These are phyloP conservation scores for Fusarium sp. DNA, from an alignment of 2,329 filamentous ascomycete genomes.

Conservation along the genomic window DNA sequence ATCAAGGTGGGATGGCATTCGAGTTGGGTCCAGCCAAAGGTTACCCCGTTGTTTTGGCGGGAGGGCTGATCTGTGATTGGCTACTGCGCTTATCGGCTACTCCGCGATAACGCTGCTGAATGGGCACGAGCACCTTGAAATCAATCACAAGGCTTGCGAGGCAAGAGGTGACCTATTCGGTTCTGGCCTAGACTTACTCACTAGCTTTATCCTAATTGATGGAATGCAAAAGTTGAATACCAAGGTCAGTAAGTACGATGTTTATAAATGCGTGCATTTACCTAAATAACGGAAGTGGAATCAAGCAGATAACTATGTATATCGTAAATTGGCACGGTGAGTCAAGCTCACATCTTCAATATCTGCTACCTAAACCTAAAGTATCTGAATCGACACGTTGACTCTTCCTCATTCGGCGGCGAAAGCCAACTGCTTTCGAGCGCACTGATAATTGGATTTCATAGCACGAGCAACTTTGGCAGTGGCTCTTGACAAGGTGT, in stretches of 20 bases:
- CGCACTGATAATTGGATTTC: background rate
- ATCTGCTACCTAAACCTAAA: background rate
- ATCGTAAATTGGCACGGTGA: background rate
- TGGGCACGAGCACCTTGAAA: slow-evolving; percentile 29
- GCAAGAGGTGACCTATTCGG: slow-evolving; percentile 8
- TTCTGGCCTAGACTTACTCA: no score
- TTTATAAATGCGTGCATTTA: background rate
- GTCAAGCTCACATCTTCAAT: background rate
- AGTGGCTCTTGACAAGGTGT: background rate
- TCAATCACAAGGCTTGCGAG: slow-evolving; percentile 30
- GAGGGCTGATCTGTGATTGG: slow-evolving; percentile 44
- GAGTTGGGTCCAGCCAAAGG: slow-evolving; percentile 37
- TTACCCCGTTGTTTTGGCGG: slow-evolving; percentile 35
- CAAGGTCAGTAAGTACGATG: background rate
- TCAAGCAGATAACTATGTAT: background rate
- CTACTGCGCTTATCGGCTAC: slow-evolving; percentile 41
- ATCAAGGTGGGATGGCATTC: slow-evolving; percentile 51
- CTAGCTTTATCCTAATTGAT: no score
- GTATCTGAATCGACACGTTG: background rate
- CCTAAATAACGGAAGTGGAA: background rate
- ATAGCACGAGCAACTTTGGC: background rate
- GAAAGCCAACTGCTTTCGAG: background rate
- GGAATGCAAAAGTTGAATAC: background rate
- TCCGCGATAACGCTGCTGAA: slow-evolving; percentile 40
- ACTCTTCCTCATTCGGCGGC: background rate